Base-by-base conservation (phyloP, 2,329 filamentous ascomycete species). In the Arthrobotrys conoides region DNA sequence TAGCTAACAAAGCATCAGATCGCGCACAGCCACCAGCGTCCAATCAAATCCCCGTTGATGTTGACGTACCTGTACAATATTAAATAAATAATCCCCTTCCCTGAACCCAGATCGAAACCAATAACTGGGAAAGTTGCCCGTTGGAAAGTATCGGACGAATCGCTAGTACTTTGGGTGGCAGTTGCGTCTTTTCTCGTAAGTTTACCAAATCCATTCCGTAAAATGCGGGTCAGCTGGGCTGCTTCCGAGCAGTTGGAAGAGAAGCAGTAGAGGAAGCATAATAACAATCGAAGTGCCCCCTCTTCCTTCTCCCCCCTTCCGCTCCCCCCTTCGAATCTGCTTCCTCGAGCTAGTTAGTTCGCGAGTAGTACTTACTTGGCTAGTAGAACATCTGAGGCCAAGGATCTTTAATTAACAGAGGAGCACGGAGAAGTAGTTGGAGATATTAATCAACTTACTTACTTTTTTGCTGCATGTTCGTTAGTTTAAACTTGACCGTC, bases 151-250 rank as follows among this genome's bases (percentile, higher is more conserved):
- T 72, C 59, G 38, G 69, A 66, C 69, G 69, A 66, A 65, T 66
- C 61, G 61, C 38, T 49, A 38, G 30, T 44, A 51, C 20, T 36
- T 30, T 46, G 14, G 59, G 59, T 36, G 41, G 51, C 22, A 44
- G 51, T 51, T 73, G 70, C 70, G 70, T 53, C 38, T 66, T 59
- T 73, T 67, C 61, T 73, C 70, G 70, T 73, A 73, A 73, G 70
- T 73, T 73, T 73, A 73, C 61, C 70, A 53, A 73, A 73, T 73
- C 70, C 70, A 73, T 73, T 73, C 70, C 70, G 70, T 73, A 73
- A 73, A 73, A 73, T 73, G 63, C 70, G 70, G 70, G 70, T 73
- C 70, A 73, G 70, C 70, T 73, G 70, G 44, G 61, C 61, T 67
- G 70, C 41, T 66, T 48, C 69, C 59, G 59, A 72, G 44, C 55